A percentile compares a stretch with the other conserved stretches of the same genome.
These are phyloP conservation scores for Annulohypoxylon bovei DNA, from an alignment of 495 filamentous ascomycete genomes.

Conservation along the genomic window DNA sequence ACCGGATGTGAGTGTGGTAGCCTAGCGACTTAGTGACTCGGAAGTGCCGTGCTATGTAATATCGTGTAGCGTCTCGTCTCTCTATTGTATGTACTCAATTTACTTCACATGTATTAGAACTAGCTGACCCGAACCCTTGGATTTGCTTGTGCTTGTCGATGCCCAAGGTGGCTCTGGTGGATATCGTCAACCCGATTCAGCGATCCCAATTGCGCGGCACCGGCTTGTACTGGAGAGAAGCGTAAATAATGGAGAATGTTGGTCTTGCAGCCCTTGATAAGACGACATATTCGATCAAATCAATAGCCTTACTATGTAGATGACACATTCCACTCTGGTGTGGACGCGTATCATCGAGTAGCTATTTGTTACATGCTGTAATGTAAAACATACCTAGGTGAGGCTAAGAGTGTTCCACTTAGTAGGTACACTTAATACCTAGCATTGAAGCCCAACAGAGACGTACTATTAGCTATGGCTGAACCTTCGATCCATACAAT, in stretches of 20 bases:
- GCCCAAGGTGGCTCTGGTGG: conserved; percentile 4
- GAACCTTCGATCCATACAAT: not conserved
- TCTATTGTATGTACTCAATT: conserved; percentile 1
- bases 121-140: conserved; percentile 25
- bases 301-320: not conserved
- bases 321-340: not conserved
- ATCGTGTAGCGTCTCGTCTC: not conserved
- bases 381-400: not conserved
- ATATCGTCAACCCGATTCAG: conserved; percentile 8
- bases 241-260: conserved; percentile 20
- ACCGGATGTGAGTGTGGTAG: not conserved
- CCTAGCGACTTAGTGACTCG: not conserved
- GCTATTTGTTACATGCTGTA: not conserved
- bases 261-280: not conserved
- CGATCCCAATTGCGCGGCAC: conserved; percentile 3
- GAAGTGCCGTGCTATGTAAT: not conserved
- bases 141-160: not conserved
- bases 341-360: not conserved
- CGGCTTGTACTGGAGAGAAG: not conserved
- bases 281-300: not conserved
- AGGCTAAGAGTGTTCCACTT: not conserved
- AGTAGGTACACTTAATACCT: too few relatives aligned
- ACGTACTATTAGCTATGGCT: not conserved
- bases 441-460: not conserved
- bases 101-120: not conserved